These are phyloP conservation scores for Acephala macrosclerotiorum DNA, from an alignment of 2,329 filamentous ascomycete species.

Conservation along the genomic window DNA sequence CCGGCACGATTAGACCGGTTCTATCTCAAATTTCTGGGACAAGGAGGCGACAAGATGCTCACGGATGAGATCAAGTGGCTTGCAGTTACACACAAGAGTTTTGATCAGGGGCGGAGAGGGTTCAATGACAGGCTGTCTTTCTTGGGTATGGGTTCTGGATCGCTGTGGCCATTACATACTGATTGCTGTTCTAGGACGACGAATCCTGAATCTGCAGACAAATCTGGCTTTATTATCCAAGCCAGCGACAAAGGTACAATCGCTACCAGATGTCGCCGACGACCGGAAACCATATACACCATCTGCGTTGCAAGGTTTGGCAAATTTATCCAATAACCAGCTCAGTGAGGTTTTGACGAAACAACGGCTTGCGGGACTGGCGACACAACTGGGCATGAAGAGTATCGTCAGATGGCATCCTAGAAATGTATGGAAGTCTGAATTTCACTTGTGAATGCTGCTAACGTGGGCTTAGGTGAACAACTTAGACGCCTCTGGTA, in stretches of 20 bases:
- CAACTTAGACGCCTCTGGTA: constrained; percentile 75
- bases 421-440: constrained; percentile 64
- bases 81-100: constrained; percentile 97
- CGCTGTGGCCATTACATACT: constrained; percentile 23
- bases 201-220: constrained; percentile 65
- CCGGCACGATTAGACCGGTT: constrained; percentile 77
- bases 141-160: constrained; percentile 65
- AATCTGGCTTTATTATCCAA: constrained; percentile 64
- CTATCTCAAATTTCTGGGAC: constrained; percentile 79
- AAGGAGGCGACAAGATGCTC: constrained; percentile 74
- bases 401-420: constrained; percentile 90
- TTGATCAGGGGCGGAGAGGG: constrained; percentile 91
- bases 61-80: constrained; percentile 96
- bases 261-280: constrained; percentile 52
- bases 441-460: constrained; percentile 7
- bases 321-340: constrained; percentile 70
- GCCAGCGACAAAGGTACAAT: constrained; percentile 41
- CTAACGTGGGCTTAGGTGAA: constrained; percentile 58
- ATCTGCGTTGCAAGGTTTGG: constrained; percentile 73
- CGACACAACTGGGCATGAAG: constrained; percentile 72
- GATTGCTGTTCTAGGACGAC: constrained; percentile 57
- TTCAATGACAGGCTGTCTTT: constrained; percentile 95
- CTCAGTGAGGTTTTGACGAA: constrained; percentile 70
- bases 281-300: constrained; percentile 70
- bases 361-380: constrained; percentile 72